Evolutionary conservation across 2,329 filamentous ascomycete species (phyloP), one percentile per base, ranked within the genome.

Genomic region (Fusarium udum): DNA sequence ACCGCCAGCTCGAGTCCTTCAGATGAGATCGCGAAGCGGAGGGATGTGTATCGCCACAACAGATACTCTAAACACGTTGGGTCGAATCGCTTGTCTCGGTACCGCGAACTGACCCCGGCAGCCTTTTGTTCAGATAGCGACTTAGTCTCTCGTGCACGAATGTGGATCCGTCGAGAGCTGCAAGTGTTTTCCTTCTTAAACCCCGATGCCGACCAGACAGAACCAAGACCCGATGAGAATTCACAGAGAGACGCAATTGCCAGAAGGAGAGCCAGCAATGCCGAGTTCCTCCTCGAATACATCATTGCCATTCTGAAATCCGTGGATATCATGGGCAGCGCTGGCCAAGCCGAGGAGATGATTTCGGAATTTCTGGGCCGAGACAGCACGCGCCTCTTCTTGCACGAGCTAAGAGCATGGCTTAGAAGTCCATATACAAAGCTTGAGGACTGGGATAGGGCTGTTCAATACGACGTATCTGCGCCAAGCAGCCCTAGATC

Each of bases 211-310:
- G 64, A 78, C 56, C 56, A 64, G 28, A 39, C 67, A 16, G 51
- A 67, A 13, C 13, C 59, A 14, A 52, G 43, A 18, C 46, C 71
- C 15, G 59, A 51, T 6, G 64, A 61, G 6, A 59, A 46, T 22
- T 49, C 56, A 24, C 20, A 61, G 2, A 68, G 61, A 39, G 71
- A 49, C 10, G 42, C 51, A 4, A 62, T 56, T 77, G 77, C 71
- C 72, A 79, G 62, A 61, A 78, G 74, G 28, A 72, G 89, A 45
- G 87, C 87, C 10, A 91, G 89, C 73, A 95, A 95, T 77, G 89
- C 92, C 13, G 95, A 97, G 78, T 97, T 95, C 71, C 82, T 98
- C 16, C 87, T 98, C 15, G 93, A 97, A 78, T 97, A 97, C 80
- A 90, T 97, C 60, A 83, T 98, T 45, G 92, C 92, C 15, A 92